Conservation (phyloP, 257 asterid species). For the Salvia miltiorrhiza region DNA sequence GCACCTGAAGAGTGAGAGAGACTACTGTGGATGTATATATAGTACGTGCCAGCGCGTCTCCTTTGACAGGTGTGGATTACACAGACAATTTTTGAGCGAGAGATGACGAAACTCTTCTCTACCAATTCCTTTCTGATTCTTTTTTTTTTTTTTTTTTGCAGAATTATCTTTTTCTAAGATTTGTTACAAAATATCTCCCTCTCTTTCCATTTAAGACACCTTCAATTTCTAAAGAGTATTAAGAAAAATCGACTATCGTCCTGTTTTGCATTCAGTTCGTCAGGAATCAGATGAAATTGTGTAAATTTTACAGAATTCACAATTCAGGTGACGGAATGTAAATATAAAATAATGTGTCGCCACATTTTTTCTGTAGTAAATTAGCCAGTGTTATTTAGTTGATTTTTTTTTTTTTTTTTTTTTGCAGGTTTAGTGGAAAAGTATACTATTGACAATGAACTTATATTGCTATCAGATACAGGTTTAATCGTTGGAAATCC, state of each 20-base stretch:
- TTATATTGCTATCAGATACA: not conserved
- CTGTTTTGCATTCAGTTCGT: not conserved
- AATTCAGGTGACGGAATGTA: not conserved
- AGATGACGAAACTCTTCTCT: not conserved
- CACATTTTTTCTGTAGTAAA: not conserved
- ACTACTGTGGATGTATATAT: not conserved
- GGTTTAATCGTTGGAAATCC: too few species aligned
- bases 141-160: not conserved
- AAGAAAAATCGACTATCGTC: not conserved
- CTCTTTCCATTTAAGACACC: not conserved
- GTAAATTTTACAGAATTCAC: not conserved
- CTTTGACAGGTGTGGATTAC: slow-evolving; percentile 13
- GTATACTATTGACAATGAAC: not conserved
- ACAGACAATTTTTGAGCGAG: not conserved
- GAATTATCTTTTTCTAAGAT: not conserved
- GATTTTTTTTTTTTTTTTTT: too few species aligned
- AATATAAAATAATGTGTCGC: not conserved
- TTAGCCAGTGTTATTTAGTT: too few species aligned
- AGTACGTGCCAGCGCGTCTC: slow-evolving; percentile 6
- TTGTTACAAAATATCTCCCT: not conserved
- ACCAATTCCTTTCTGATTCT: not conserved
- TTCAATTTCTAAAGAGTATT: not conserved
- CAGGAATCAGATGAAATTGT: not conserved
- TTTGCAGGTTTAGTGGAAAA: too few species aligned
- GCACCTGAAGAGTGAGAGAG: slow-evolving; percentile 29